Base-by-base conservation (phyloP, 805 yeast species). In the Maudiozyma pseudohumilis region DNA sequence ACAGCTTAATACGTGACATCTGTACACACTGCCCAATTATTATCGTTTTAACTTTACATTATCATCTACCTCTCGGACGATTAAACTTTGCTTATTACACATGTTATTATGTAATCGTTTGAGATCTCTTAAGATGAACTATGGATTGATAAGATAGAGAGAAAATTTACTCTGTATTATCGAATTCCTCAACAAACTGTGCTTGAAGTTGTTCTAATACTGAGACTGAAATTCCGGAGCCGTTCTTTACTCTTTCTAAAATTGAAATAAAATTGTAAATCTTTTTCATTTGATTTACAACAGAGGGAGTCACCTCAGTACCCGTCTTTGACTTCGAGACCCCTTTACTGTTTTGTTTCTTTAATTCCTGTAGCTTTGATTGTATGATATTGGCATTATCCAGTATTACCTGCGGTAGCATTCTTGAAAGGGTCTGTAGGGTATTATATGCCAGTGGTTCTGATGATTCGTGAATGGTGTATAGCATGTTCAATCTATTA, bases 391-490 rank as follows among this genome's bases (percentile, higher is more conserved):
- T 42, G 0, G 69, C 64, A 24, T 56, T 46, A 2, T 43, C 28
- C 9, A 65, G 47, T 1, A 63, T 40, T 0, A 39, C 34, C 0
- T 38, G 52, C 47, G 31, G 10, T 20, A 66, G 57, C 10, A 59
- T 44, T 2, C 42, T 41, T 5, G 40, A 22, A 2, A 60, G 59
- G n/a, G 50, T 45, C 15, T 45, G 47, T 26, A 67, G 40, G 0
- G 64, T 64, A 36, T 60, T 61, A 7, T 61, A 57, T 25, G 51
- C 51, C 2, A 59, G 38, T 22, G 46, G 45, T 6, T 27, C n/a
- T 8, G 50, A 47, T 0, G 41, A 56, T 7, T 44, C 45, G 0
- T 42, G 38, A 6, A 61, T 26, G 29, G 49, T 54, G 39, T 61
- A 67, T 8, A 39, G 40, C 65, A 65, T 63, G 20, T 46, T 44